phyloP scores from a whole-genome alignment of 2,329 filamentous ascomycete species.

The Talaromyces sp. region DNA sequence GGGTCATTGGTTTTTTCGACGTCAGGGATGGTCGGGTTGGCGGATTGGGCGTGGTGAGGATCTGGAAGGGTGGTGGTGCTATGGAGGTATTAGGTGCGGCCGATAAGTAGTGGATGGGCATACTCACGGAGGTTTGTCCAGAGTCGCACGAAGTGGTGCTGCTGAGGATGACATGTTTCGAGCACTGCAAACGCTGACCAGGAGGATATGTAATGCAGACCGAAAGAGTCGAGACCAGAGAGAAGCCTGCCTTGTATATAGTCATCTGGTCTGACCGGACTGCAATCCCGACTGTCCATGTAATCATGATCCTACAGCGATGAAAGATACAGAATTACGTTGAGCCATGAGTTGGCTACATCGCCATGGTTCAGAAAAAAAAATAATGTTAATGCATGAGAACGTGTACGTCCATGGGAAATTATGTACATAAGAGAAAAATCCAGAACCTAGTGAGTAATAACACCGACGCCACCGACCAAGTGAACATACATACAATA shows the following conservation, averaged over 20 bases:
- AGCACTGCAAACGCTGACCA: background rate
- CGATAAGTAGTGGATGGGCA: background rate
- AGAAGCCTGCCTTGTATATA: background rate
- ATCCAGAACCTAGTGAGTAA: background rate
- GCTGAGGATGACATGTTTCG: background rate
- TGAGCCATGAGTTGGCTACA: background rate
- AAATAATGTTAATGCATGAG: background rate
- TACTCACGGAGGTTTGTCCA: background rate
- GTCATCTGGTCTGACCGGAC: background rate
- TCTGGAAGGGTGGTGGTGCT: background rate
- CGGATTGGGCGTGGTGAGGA: background rate
- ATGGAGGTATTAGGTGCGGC: background rate
- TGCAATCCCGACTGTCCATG: background rate
- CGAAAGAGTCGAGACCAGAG: too few species aligned
- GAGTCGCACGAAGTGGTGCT: background rate
- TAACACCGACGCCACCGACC: background rate
- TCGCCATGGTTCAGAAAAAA: background rate
- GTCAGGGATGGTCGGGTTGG: background rate
- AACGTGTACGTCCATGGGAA: background rate
- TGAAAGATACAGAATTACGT: background rate
- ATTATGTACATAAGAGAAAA: background rate
- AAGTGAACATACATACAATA: slow-evolving; percentile 3
- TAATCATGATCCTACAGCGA: slow-evolving; percentile 3
- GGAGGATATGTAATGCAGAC: too few species aligned
- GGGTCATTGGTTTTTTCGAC: background rate